A percentile compares a stretch with the other conserved stretches of the same genome.
phyloP scores from a whole-genome alignment of 78 protist species.

The Dictyostelium discoideum region dicty_2.7 NC_007088.5:2745001-2745500 shows the following conservation, averaged over 20 bases:
- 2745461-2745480: background rate
- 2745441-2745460: background rate
- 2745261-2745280: conserved; percentile 44
- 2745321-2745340: background rate
- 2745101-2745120: conserved; percentile 78
- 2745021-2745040: conserved; percentile 21
- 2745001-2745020: conserved; percentile 51
- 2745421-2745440: background rate
- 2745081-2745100: conserved; percentile 55
- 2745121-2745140: conserved; percentile 93
- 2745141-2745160: conserved; percentile 88
- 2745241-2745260: conserved; percentile 87
- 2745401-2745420: background rate
- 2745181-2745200: conserved; percentile 10
- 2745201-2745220: conserved; percentile 88
- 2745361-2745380: background rate
- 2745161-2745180: conserved; percentile 84
- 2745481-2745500: too few species aligned
- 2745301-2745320: background rate
- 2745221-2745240: conserved; percentile 61
- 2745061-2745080: conserved; percentile 90
- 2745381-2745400: conserved; percentile 15
- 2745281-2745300: background rate
- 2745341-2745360: background rate
- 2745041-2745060: conserved; percentile 29